A percentile compares a stretch with the other conserved stretches of the same genome.
Conservation (phyloP, 768 basidiomycete genomes). For the Lactarius hatsudake region DNA sequence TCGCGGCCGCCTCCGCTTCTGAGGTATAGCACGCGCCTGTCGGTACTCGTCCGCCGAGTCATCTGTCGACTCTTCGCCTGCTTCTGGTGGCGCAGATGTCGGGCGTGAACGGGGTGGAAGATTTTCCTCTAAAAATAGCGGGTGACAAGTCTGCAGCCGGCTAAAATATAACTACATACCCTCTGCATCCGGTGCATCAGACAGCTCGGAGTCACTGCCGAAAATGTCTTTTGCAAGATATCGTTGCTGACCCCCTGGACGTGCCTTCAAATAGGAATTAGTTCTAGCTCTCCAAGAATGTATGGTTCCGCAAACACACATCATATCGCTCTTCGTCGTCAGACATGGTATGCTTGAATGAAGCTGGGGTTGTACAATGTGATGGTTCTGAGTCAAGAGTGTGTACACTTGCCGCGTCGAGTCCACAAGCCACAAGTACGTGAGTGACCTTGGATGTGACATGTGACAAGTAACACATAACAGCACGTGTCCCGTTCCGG, state of each 20-base stretch:
- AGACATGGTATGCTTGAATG: constrained; percentile 12
- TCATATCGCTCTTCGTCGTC: constrained; percentile 21
- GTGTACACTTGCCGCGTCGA: neutral
- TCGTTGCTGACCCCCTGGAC: constrained; percentile 17
- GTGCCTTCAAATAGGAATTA: constrained; percentile 3
- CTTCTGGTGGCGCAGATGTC: constrained; percentile 33
- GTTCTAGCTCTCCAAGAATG: neutral
- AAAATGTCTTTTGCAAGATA: constrained; percentile 25
- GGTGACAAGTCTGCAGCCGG: neutral
- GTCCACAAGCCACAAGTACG: constrained; percentile 2
- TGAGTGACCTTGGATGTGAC: neutral
- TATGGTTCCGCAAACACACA: neutral
- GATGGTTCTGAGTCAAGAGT: neutral
- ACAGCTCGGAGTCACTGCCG: constrained; percentile 24
- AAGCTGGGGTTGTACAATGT: neutral
- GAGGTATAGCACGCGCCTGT: constrained; percentile 32
- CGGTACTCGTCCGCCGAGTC: constrained; percentile 56
- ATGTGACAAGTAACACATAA: neutral
- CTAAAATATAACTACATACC: neutral
- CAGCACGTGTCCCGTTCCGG: neutral
- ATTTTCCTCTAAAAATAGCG: constrained; percentile 35
- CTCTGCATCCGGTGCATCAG: constrained; percentile 23
- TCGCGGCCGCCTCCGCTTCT: constrained; percentile 31
- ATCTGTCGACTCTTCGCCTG: constrained; percentile 39
- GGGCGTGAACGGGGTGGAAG: constrained; percentile 40